Evolutionary conservation across 805 yeast species (phyloP).

Genomic region (Blastobotrys terrestris): DNA sequence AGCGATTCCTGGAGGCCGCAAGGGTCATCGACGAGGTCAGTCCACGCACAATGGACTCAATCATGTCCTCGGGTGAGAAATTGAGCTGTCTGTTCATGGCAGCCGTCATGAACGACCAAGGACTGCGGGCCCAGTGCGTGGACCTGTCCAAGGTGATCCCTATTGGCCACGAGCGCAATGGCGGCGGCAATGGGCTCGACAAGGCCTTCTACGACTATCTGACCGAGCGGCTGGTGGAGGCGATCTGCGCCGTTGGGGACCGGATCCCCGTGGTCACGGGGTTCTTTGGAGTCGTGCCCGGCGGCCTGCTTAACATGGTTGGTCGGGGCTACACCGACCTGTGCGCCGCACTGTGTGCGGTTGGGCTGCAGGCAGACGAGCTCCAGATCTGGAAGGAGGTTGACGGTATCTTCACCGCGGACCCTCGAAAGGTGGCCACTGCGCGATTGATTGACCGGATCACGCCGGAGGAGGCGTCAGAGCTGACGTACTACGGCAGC

Average conservation of each 20-base stretch:
- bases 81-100: slow-evolving; percentile 86
- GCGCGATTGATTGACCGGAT: slow-evolving; percentile 82
- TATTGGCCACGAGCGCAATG: slow-evolving; percentile 44
- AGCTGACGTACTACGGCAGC: slow-evolving; percentile 93
- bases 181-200: slow-evolving; percentile 49
- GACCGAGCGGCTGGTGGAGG: slow-evolving; percentile 44
- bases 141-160: slow-evolving; percentile 75
- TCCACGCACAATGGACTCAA: slow-evolving; percentile 77
- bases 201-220: slow-evolving; percentile 52
- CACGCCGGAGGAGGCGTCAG: slow-evolving; percentile 98
- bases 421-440: slow-evolving; percentile 88
- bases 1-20: slow-evolving; percentile 75
- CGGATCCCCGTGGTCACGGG: slow-evolving; percentile 91
- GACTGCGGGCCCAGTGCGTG: slow-evolving; percentile 69
- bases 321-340: slow-evolving; percentile 98
- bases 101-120: slow-evolving; percentile 74
- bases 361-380: slow-evolving; percentile 87
- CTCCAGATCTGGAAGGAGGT: slow-evolving; percentile 98
- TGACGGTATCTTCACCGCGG: slow-evolving; percentile 98
- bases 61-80: slow-evolving; percentile 93
- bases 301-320: slow-evolving; percentile 85
- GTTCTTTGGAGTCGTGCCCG: slow-evolving; percentile 92
- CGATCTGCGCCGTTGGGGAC: slow-evolving; percentile 32
- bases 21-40: slow-evolving; percentile 88
- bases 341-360: slow-evolving; percentile 95